phyloP scores from a whole-genome alignment of 106 monocot species.

The Apostasia ramifera region DNA sequence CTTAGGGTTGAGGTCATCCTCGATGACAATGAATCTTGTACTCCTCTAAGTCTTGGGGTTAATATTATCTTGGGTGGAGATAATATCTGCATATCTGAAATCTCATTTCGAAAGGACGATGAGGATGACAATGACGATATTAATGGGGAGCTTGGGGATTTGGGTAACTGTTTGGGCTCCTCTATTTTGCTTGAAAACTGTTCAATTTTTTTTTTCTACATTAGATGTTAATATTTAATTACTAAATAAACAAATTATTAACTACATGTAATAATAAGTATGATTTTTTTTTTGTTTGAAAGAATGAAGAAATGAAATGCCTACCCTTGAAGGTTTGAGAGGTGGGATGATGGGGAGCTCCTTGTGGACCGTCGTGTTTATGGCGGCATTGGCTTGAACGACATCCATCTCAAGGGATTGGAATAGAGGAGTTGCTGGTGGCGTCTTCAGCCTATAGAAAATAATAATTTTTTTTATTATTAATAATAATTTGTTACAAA shows the following conservation, averaged over 20 bases:
- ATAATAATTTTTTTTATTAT: not conserved
- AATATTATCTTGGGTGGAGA: not conserved
- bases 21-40: not conserved
- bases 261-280: not conserved
- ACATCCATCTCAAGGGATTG: slow-evolving; percentile 53
- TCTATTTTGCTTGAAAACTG: not conserved
- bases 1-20: not conserved
- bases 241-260: not conserved
- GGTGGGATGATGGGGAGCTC: slow-evolving; percentile 31
- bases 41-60: slow-evolving; percentile 1
- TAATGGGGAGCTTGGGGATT: not conserved
- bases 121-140: not conserved
- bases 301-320: not conserved
- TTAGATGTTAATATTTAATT: not conserved
- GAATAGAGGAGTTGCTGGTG: slow-evolving; percentile 48
- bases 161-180: not conserved
- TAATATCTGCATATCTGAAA: not conserved
- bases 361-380: slow-evolving; percentile 25
- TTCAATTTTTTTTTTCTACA: not conserved
- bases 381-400: slow-evolving; percentile 10
- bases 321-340: slow-evolving; percentile 39
- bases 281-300: too few species aligned
- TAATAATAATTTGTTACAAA: not conserved
- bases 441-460: slow-evolving; percentile 43
- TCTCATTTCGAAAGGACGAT: not conserved